Evolutionary conservation across 495 filamentous ascomycete genomes (phyloP).

Genomic region (Neurospora intermedia): DNA sequence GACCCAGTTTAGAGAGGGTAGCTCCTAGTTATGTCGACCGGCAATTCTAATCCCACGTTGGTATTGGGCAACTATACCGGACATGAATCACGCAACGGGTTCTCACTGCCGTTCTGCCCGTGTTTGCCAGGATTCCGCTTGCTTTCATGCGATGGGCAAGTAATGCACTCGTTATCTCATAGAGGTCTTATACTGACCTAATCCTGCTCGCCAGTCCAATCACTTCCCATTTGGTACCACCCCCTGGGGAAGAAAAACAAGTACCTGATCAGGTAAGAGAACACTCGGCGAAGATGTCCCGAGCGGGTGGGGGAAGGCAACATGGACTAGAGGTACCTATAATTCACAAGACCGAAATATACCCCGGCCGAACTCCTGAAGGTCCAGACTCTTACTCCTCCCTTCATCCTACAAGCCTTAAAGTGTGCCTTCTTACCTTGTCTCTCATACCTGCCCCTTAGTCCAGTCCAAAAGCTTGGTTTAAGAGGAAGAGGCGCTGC

Average conservation of each 20-base stretch:
- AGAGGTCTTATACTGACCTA: conserved; percentile 7
- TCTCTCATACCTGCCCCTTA: background rate
- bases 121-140: background rate
- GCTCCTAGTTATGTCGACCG: conserved; percentile 1
- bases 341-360: background rate
- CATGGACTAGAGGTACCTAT: background rate
- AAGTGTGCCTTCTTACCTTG: background rate
- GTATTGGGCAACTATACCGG: background rate
- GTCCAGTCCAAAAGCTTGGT: background rate
- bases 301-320: background rate
- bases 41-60: conserved; percentile 9
- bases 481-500: background rate
- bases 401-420: background rate
- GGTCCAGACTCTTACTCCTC: conserved; percentile 16
- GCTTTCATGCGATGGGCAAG: conserved; percentile 20
- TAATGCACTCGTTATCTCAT: conserved; percentile 22
- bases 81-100: background rate
- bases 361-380: conserved; percentile 1
- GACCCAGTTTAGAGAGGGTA: background rate
- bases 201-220: conserved; percentile 8
- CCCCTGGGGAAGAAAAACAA: background rate
- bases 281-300: background rate
- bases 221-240: conserved; percentile 8
- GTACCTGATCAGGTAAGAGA: background rate
- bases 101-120: background rate